phyloP scores from a whole-genome alignment of 1,284 basidiomycete genomes.

The Coniferiporia weirii region DNA sequence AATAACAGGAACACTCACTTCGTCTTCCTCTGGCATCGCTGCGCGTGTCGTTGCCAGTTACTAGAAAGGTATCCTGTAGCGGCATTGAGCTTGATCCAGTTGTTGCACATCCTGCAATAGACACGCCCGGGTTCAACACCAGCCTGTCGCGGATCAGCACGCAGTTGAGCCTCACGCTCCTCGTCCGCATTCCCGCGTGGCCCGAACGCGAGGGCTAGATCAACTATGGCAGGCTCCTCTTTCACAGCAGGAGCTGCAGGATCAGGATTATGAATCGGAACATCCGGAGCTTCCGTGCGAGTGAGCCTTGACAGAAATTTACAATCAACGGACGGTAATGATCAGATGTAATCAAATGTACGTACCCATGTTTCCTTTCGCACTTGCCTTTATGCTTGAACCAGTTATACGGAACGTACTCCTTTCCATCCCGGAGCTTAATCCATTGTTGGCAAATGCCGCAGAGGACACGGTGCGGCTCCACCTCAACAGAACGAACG shows the following conservation, averaged over 20 bases:
- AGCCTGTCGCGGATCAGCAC: slow-evolving; percentile 18
- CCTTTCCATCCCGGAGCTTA: slow-evolving; percentile 13
- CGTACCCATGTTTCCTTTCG: slow-evolving; percentile 14
- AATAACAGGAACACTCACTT: neutral
- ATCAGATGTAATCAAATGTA: neutral
- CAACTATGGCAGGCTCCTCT: neutral
- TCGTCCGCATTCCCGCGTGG: slow-evolving; percentile 12
- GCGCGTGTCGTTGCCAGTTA: slow-evolving; percentile 17
- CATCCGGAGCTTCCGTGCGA: neutral
- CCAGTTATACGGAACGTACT: slow-evolving; percentile 15
- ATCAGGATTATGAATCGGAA: neutral
- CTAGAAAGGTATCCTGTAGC: slow-evolving; percentile 12
- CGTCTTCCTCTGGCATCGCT: slow-evolving; percentile 10
- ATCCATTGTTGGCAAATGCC: slow-evolving; percentile 18
- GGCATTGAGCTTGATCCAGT: slow-evolving; percentile 18
- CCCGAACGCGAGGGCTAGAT: neutral
- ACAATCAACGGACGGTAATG: neutral
- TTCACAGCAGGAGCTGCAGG: neutral
- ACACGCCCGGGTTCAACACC: slow-evolving; percentile 19
- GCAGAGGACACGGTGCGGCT: slow-evolving; percentile 17
- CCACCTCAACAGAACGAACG: slow-evolving; percentile 3
- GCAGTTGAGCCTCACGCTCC: slow-evolving; percentile 18
- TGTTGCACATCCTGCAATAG: slow-evolving; percentile 16
- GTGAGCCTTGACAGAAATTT: neutral
- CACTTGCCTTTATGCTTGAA: slow-evolving; percentile 16